phyloP scores from a whole-genome alignment of 2,329 filamentous ascomycete genomes.

The Talaromyces piceae region DNA sequence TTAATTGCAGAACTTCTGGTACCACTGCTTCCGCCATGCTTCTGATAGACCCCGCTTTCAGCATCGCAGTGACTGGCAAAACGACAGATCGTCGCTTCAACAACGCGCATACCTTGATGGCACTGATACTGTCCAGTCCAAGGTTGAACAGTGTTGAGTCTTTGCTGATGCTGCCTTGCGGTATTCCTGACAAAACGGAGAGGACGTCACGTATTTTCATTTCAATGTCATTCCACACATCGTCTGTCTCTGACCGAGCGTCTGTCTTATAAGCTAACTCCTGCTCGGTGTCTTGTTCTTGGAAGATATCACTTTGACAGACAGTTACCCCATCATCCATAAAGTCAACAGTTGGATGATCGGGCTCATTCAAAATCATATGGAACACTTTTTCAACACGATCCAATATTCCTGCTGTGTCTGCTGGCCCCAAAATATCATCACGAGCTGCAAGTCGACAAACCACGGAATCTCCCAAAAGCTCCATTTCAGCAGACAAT shows the following conservation, averaged over 20 bases:
- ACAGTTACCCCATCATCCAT: conserved; percentile 49
- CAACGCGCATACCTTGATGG: conserved; percentile 71
- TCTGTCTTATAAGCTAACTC: background rate
- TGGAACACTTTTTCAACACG: conserved; percentile 54
- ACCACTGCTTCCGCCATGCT: conserved; percentile 49
- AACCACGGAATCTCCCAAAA: conserved; percentile 45
- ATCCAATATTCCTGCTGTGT: conserved; percentile 47
- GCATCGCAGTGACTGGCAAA: conserved; percentile 63
- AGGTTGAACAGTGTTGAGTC: conserved; percentile 69
- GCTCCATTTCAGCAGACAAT: conserved; percentile 73
- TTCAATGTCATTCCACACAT: conserved; percentile 27
- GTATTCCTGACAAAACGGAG: conserved; percentile 53
- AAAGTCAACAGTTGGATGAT: conserved; percentile 50
- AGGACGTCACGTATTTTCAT: conserved; percentile 40
- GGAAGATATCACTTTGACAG: conserved; percentile 48
- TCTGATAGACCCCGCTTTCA: conserved; percentile 57
- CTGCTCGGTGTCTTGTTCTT: conserved; percentile 3
- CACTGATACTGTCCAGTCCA: conserved; percentile 84
- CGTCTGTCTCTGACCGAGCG: background rate
- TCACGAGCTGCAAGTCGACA: conserved; percentile 69
- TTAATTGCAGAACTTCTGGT: conserved; percentile 11
- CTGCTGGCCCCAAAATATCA: conserved; percentile 41
- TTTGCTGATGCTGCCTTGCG: conserved; percentile 50
- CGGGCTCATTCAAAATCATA: conserved; percentile 46
- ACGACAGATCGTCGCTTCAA: conserved; percentile 55